Evolutionary conservation across 163 green algal species (phyloP).

Genomic region (Scenedesmus sp.): DNA sequence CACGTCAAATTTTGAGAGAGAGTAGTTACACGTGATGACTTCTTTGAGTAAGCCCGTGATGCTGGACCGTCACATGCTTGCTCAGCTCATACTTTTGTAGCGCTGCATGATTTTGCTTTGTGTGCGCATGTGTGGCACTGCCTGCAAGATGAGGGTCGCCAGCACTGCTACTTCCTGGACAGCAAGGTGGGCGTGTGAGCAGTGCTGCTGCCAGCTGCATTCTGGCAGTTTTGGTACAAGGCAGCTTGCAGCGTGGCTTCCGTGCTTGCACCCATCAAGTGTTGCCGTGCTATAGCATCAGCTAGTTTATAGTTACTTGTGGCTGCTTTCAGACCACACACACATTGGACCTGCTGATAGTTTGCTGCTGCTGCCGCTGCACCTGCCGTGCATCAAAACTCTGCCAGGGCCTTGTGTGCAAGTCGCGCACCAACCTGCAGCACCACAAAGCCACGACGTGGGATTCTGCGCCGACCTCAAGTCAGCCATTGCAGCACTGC

Average conservation of each 20-base stretch:
- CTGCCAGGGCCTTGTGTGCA: conserved; percentile 30
- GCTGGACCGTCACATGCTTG: no score
- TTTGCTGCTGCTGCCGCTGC: neutral
- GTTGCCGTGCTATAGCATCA: neutral
- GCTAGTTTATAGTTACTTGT: neutral
- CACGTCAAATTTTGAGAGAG: no score
- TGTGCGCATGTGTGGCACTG: neutral
- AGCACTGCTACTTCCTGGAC: conserved; percentile 81
- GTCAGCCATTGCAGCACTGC: conserved; percentile 57
- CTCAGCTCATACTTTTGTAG: neutral
- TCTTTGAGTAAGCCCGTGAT: no score
- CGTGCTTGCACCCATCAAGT: no score
- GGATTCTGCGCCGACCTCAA: conserved; percentile 57
- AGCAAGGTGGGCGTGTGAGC: conserved; percentile 17
- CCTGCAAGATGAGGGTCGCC: neutral
- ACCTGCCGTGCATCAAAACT: neutral
- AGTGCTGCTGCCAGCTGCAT: neutral
- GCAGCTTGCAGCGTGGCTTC: no score
- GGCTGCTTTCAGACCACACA: conserved; percentile 32
- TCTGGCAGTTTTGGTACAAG: neutral
- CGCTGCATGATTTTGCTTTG: neutral
- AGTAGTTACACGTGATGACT: no score
- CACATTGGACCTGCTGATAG: conserved; percentile 52
- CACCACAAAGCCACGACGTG: conserved; percentile 59
- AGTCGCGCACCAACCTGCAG: neutral